These are phyloP conservation scores for Umbelopsis sp. DNA, from an alignment of 371 early-diverging fungal genomes.

Conservation along the genomic window DNA sequence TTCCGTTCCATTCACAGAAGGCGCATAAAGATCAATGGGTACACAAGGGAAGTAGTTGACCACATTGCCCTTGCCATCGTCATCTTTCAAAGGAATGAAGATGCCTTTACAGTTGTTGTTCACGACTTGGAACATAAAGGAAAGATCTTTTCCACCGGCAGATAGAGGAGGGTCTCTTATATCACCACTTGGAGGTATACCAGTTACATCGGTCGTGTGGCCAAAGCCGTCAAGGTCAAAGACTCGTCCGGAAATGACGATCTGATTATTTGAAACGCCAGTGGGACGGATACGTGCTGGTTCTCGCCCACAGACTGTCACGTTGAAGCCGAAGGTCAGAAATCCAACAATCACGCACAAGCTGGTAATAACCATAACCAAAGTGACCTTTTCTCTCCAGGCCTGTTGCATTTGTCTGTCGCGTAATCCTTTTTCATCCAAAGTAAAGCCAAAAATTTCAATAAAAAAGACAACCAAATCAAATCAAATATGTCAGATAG, in stretches of 20 bases:
- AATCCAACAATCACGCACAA: constrained; percentile 70
- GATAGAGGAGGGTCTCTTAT: constrained; percentile 58
- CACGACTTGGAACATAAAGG: constrained; percentile 79
- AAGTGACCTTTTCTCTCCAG: constrained; percentile 91
- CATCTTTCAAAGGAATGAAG: constrained; percentile 47
- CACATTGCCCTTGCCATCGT: constrained; percentile 55
- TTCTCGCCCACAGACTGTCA: constrained; percentile 61
- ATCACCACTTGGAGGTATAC: constrained; percentile 54
- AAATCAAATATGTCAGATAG: neutral
- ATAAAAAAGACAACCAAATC: neutral
- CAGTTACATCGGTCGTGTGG: constrained; percentile 44
- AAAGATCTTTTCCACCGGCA: constrained; percentile 75
- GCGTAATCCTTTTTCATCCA: constrained; percentile 34
- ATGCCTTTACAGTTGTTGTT: constrained; percentile 72
- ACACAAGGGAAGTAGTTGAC: constrained; percentile 80
- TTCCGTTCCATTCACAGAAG: constrained; percentile 49
- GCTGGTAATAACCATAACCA: constrained; percentile 73
- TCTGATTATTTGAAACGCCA: constrained; percentile 46
- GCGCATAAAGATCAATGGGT: constrained; percentile 44
- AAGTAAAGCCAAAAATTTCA: too few species aligned
- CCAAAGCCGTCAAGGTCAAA: constrained; percentile 50
- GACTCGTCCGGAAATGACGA: constrained; percentile 59
- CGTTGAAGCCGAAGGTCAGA: constrained; percentile 68
- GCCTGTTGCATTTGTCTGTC: constrained; percentile 78
- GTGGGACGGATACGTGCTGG: constrained; percentile 57